These are phyloP conservation scores for Phaeosphaeria sp. DNA, from an alignment of 2,329 filamentous ascomycete species.

Conservation along the genomic window DNA sequence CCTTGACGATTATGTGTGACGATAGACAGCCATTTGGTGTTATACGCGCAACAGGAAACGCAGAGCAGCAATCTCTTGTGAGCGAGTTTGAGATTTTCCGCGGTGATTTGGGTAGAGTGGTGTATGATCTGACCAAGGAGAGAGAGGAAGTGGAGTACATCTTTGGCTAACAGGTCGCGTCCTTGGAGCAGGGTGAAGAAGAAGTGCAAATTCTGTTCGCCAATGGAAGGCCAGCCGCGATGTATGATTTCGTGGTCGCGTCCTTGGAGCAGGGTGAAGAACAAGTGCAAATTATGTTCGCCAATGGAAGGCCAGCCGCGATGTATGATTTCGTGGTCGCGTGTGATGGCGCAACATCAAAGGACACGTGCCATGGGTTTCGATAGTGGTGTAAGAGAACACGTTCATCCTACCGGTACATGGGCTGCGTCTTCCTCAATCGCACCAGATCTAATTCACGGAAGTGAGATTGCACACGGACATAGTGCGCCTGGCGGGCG, in stretches of 20 bases:
- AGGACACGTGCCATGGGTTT: conserved; percentile 21
- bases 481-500: conserved; percentile 33
- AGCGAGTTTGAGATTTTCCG: conserved; percentile 35
- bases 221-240: neutral
- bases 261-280: neutral
- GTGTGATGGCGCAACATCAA: conserved; percentile 20
- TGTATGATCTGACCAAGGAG: neutral
- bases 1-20: conserved; percentile 43
- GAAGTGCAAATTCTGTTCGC: neutral
- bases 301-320: neutral
- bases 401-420: conserved; percentile 10
- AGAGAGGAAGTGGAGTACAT: neutral
- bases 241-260: neutral
- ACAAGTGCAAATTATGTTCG: neutral
- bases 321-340: neutral
- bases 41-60: conserved; percentile 48
- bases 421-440: conserved; percentile 19
- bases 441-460: too few species aligned
- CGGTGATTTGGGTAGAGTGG: neutral
- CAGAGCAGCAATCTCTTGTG: conserved; percentile 24
- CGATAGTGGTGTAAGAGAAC: conserved; percentile 13
- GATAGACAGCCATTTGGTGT: conserved; percentile 17
- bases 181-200: neutral
- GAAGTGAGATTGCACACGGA: neutral
- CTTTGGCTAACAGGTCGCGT: neutral